phyloP scores from a whole-genome alignment of 2,329 filamentous ascomycete genomes.

The Fusarium caatingaense region DNA sequence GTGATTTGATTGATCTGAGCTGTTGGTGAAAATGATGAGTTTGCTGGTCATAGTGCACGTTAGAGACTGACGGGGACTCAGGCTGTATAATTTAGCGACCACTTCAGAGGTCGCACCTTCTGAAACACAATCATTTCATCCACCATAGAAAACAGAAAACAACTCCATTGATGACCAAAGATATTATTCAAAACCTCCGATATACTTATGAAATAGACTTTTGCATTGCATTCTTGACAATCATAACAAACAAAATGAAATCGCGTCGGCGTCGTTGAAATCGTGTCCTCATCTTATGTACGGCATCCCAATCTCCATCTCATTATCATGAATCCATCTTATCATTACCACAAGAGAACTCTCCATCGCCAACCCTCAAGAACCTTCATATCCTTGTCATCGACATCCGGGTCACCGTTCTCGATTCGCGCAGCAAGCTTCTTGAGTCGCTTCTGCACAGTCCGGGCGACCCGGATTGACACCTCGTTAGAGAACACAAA shows the following conservation, averaged over 20 bases:
- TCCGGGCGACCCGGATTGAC: conserved; percentile 64
- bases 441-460: conserved; percentile 62
- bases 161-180: not conserved
- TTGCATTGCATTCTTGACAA: conserved; percentile 5
- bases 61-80: not conserved
- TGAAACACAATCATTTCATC: not conserved
- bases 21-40: conserved; percentile 5
- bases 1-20: not conserved
- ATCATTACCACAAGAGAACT: conserved; percentile 59
- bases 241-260: conserved; percentile 29
- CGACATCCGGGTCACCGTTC: conserved; percentile 58
- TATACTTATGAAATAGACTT: conserved; percentile 5
- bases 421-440: conserved; percentile 61
- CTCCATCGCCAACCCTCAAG: conserved; percentile 69
- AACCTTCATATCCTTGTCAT: conserved; percentile 61
- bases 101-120: not conserved
- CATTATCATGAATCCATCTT: conserved; percentile 1
- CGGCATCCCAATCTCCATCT: conserved; percentile 30
- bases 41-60: conserved; percentile 8
- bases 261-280: conserved; percentile 46
- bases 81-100: conserved; percentile 8
- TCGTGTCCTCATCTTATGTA: conserved; percentile 47
- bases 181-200: not conserved
- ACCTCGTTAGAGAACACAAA: conserved; percentile 71
- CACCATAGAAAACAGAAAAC: not conserved